Base-by-base conservation (phyloP, 495 filamentous ascomycete genomes). In the Talaromyces liani region DNA sequence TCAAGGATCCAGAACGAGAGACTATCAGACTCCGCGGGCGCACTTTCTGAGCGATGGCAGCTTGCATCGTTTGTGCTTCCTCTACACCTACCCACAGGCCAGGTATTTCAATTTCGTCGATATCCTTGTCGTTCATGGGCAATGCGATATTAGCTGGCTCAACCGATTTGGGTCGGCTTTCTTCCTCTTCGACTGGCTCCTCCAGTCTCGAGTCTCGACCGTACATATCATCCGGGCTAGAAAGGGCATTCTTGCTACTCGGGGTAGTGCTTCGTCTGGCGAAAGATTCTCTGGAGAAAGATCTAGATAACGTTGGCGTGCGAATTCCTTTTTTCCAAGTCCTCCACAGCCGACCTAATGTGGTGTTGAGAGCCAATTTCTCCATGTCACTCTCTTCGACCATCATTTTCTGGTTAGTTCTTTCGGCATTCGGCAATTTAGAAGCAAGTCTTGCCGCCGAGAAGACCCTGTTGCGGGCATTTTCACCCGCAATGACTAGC, bases 351-450 rank as follows among this genome's bases (percentile, higher is more conserved):
- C 93, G 80, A 14, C 95, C 93, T 3, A 99, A 76, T 12, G 91
- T 93, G 49, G 90, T 81, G 70, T 94, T 91, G 62, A 98, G 78
- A 4, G 93, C 94, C 64, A 98, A 79, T 63, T 94, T 93, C 72
- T 98, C 93, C 79, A 96, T 90, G 70, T 99, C 95, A 27, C 85
- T 75, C 69, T 98, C 93, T 69, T 96, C 92, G 24, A 99, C 89
- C 33, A 91, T 79, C 56, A 94, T 79, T 24, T 85, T 85, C 33
- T 69, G 59, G 5, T 63, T 67, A 7, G 63, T 18, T 8, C 69
- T 71, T 4, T 62, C 57, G 3, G 62, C 41, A 47, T 72, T 65
- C 33, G 70, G 72, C n/a, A 73, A 33, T 61, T 72, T 75, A 5
- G 70, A 57, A 0, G 75, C 75, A 78, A 75, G 61, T 6, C 60